Percentiles rank a stretch among this genome's conserved stretches.
Conservation (phyloP, 2,329 filamentous ascomycete species). For the Diaporthe longicolla region DNA sequence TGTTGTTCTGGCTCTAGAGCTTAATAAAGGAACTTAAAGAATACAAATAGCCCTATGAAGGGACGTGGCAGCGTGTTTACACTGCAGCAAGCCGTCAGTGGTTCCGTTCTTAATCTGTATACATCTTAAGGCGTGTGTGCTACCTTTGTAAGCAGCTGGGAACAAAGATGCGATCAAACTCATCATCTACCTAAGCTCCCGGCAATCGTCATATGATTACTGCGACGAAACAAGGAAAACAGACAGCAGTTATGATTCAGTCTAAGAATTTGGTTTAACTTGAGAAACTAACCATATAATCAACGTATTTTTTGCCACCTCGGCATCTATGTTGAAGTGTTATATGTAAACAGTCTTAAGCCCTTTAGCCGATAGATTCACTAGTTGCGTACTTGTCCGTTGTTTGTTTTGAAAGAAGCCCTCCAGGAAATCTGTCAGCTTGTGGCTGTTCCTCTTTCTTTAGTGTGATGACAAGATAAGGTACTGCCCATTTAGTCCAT, state of each 20-base stretch:
- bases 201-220: no score
- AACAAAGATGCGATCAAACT: no score
- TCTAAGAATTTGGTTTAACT: conserved; percentile 1
- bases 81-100: no score
- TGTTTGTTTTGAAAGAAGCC: not conserved
- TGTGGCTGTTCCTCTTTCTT: not conserved
- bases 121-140: no score
- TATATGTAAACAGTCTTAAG: not conserved
- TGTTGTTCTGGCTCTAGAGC: no score
- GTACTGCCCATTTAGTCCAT: conserved; percentile 5
- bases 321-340: not conserved
- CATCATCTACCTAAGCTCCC: not conserved
- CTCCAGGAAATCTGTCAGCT: not conserved
- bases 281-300: no score
- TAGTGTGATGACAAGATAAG: not conserved
- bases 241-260: conserved; percentile 1
- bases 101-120: no score
- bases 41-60: no score
- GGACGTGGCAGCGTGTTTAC: no score
- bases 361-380: not conserved
- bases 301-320: not conserved
- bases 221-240: not conserved
- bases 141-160: no score
- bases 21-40: no score
- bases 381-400: not conserved